Evolutionary conservation across 2,329 filamentous ascomycete genomes (phyloP).

Genomic region (Colletotrichum trifolii): DNA sequence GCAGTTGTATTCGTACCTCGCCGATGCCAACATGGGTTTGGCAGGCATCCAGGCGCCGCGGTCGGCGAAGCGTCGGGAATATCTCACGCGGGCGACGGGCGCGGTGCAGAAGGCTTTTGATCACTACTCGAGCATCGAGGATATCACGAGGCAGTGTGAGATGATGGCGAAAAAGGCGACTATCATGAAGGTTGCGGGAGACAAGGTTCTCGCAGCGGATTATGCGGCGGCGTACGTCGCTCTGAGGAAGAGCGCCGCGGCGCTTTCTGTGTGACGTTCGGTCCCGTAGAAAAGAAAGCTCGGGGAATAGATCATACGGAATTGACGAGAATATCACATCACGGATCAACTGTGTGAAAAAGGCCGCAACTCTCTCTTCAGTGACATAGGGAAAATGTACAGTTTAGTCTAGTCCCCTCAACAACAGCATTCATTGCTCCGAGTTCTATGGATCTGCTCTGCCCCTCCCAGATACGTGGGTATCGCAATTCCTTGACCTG

Average conservation of each 20-base stretch:
- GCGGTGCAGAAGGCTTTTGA: conserved; percentile 72
- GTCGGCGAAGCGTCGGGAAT: conserved; percentile 62
- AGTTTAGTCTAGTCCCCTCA: conserved; percentile 36
- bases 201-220: conserved; percentile 71
- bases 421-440: conserved; percentile 14
- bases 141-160: conserved; percentile 77
- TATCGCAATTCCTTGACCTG: conserved; percentile 5
- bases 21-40: conserved; percentile 82
- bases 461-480: conserved; percentile 13
- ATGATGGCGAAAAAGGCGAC: conserved; percentile 85
- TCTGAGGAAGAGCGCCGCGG: conserved; percentile 53
- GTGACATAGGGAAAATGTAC: conserved; percentile 43
- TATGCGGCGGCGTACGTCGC: conserved; percentile 74
- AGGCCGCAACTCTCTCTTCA: conserved; percentile 32
- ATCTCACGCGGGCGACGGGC: conserved; percentile 67
- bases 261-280: conserved; percentile 21
- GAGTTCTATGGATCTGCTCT: conserved; percentile 28
- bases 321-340: not conserved
- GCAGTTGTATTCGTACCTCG: conserved; percentile 75
- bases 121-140: conserved; percentile 75
- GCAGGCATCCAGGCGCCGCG: conserved; percentile 65
- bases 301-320: not conserved
- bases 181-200: conserved; percentile 77
- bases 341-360: not conserved
- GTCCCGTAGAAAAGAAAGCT: not conserved